These are phyloP conservation scores for Geotrichum phurueaensis DNA, from an alignment of 1,139 yeast species.

Conservation along the genomic window DNA sequence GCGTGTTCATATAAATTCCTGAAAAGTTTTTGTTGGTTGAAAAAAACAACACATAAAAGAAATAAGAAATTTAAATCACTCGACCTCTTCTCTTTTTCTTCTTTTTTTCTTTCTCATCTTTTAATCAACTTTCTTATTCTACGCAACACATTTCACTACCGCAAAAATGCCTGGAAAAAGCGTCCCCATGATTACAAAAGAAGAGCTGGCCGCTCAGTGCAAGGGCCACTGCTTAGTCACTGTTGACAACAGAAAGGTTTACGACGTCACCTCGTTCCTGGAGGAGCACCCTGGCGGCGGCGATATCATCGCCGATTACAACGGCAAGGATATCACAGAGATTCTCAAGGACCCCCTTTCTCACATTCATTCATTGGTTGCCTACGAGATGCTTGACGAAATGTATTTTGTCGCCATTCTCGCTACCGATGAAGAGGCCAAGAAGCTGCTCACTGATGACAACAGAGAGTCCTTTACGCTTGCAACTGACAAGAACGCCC, in stretches of 20 bases:
- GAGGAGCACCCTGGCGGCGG: constrained; percentile 88
- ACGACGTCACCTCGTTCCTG: constrained; percentile 71
- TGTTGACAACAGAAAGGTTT: constrained; percentile 66
- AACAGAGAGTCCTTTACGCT: constrained; percentile 27
- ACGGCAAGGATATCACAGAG: constrained; percentile 77
- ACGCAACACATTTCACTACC: background rate
- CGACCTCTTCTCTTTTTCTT: background rate
- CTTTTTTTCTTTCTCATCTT: background rate
- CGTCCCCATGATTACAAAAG: constrained; percentile 42
- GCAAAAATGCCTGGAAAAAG: constrained; percentile 8
- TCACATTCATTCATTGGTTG: constrained; percentile 78
- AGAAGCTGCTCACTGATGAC: constrained; percentile 41
- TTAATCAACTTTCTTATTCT: background rate
- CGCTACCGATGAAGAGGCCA: constrained; percentile 59
- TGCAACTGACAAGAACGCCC: constrained; percentile 35
- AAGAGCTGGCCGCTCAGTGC: constrained; percentile 45
- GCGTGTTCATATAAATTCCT: background rate
- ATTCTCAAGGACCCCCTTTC: constrained; percentile 63
- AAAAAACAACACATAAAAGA: background rate
- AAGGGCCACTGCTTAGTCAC: constrained; percentile 66
- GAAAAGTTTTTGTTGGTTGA: background rate
- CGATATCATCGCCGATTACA: constrained; percentile 65
- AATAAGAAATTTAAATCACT: background rate
- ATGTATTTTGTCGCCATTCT: constrained; percentile 54
- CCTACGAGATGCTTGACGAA: constrained; percentile 85